These are phyloP conservation scores for Neurospora tetraspora DNA, from an alignment of 495 filamentous ascomycete genomes.

Conservation along the genomic window DNA sequence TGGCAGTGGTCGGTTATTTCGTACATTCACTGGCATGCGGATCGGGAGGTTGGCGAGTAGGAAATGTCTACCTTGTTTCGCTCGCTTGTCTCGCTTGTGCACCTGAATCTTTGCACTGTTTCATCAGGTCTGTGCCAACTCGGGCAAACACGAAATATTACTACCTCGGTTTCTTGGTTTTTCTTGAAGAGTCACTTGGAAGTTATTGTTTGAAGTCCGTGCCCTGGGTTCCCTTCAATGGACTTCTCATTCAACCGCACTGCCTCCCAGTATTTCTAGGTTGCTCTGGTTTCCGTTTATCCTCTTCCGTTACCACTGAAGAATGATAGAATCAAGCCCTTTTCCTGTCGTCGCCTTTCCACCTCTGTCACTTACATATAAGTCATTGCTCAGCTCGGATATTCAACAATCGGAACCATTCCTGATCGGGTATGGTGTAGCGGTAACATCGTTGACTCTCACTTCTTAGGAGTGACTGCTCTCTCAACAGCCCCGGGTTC, in stretches of 20 bases:
- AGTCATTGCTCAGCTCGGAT: not conserved
- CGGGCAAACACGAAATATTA: not conserved
- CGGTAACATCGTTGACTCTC: not conserved
- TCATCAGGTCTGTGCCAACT: not conserved
- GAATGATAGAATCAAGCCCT: too few relatives aligned
- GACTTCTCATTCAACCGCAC: too few relatives aligned
- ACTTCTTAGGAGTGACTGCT: not conserved
- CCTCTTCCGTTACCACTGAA: too few relatives aligned
- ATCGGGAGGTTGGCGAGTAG: slow-evolving; percentile 42
- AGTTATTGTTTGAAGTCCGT: not conserved
- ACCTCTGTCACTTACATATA: not conserved
- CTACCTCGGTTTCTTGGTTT: not conserved
- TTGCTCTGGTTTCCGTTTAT: too few relatives aligned
- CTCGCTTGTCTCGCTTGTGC: not conserved
- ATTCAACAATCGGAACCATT: not conserved
- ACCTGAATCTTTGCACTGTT: not conserved
- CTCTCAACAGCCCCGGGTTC: not conserved
- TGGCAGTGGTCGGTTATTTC: slow-evolving; percentile 36
- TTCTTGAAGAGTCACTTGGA: not conserved
- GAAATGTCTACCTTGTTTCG: not conserved
- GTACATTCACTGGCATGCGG: slow-evolving; percentile 37
- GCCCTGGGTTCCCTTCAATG: too few relatives aligned
- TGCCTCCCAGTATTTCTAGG: too few relatives aligned
- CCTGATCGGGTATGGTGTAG: not conserved
- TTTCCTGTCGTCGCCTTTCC: too few relatives aligned